Evolutionary conservation across 257 asterid genomes (phyloP), one percentile per base, ranked within the genome.

Genomic region (Thymus mandschuricus): DNA sequence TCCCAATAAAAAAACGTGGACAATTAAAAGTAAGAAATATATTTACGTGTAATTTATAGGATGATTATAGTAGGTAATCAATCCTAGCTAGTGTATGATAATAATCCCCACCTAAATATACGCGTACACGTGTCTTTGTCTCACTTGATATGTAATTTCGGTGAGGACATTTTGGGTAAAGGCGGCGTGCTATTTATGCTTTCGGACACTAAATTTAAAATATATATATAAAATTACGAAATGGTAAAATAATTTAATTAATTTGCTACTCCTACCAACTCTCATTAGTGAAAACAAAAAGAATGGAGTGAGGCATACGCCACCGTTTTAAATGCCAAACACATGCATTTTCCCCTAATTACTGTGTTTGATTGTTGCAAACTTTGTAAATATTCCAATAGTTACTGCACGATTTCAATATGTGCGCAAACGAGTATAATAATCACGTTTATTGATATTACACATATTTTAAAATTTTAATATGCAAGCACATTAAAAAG

Each of bases 181-280:
- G 76, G 48, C 70, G 64, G 72, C 80, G 67, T 33, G 70, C 58
- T 21, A 38, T 49, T 48, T 50, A 58, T 68, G 60, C 70, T 46
- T 63, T 70, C 56, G 41, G 29, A 35, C 21, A 21, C 21, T 21
- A 21, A 21, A 21, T 21, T 21, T 21, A 21, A 21, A 21, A 21
- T 21, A 21, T 21, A 21, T 21, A 21, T 21, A 21, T 21, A 21
- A 21, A 21, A 21, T 21, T 21, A 21, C 21, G 21, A 21, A 21
- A 51, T 72, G 58, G 72, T 50, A 59, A 21, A 75, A 61, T 75
- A 61, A 68, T 68, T 0, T 35, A 35, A 35, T 35, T 35, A 3
- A 35, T 69, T 52, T 21, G 21, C 21, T 21, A 21, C 21, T 21
- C 21, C 21, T 21, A 21, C 21, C 21, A 21, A 21, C 21, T 21